Percentiles rank a stretch among this genome's conserved stretches.
Conservation (phyloP, 2,329 filamentous ascomycete species). For the Ophiocordyceps camponoti-leonardi region DNA sequence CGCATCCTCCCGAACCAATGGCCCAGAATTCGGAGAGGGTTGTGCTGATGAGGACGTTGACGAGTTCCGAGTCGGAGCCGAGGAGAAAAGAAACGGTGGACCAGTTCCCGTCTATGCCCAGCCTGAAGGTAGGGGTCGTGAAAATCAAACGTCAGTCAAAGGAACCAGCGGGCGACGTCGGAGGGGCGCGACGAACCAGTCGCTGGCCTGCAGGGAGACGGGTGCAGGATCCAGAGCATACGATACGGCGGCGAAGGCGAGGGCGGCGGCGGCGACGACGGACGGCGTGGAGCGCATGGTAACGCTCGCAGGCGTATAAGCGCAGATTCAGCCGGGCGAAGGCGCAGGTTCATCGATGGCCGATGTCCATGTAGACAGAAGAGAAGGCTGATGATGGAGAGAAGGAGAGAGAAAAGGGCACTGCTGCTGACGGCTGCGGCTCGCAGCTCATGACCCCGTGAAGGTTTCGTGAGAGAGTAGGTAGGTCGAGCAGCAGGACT, state of each 20-base stretch:
- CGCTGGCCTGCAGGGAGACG: constrained; percentile 7
- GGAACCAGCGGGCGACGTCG: background rate
- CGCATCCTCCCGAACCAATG: constrained; percentile 40
- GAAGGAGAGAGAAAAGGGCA: background rate
- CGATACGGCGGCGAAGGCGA: constrained; percentile 2
- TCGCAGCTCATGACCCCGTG: background rate
- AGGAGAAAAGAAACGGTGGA: constrained; percentile 44
- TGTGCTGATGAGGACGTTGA: constrained; percentile 40
- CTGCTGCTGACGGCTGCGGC: background rate
- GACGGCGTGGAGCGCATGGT: constrained; percentile 4
- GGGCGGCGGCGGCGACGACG: constrained; percentile 1
- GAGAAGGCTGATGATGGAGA: background rate
- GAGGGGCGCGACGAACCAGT: constrained; percentile 5
- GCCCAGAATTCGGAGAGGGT: constrained; percentile 56
- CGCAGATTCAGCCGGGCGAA: background rate
- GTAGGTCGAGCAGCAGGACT: background rate
- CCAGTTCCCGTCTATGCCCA: constrained; percentile 54
- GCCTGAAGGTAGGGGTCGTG: constrained; percentile 19
- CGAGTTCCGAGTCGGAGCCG: constrained; percentile 19
- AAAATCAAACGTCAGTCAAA: background rate
- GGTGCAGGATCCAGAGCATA: constrained; percentile 5
- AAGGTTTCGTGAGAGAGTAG: background rate
- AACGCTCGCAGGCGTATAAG: background rate
- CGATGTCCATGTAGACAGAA: no score
- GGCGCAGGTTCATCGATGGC: background rate